Evolutionary conservation across 2,329 filamentous ascomycete species (phyloP), one percentile per base, ranked within the genome.

Genomic region (Venturia effusa): DNA sequence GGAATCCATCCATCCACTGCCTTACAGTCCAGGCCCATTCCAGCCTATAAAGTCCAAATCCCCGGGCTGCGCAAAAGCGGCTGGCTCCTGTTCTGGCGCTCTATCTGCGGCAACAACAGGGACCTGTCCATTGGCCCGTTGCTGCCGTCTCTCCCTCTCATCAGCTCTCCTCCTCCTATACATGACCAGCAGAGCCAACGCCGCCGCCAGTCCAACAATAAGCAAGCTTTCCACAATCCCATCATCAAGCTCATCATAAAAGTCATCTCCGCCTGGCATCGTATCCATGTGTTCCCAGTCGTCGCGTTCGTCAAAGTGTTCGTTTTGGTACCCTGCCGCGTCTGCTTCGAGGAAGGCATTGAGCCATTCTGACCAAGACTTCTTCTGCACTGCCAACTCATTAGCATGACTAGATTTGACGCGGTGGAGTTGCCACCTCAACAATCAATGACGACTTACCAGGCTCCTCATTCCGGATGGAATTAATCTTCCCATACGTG

Each of bases 401-500:
- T n/a, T n/a, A n/a, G n/a, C n/a, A n/a, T n/a, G n/a, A n/a, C n/a
- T n/a, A n/a, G n/a, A n/a, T n/a, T n/a, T n/a, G n/a, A n/a, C n/a
- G n/a, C n/a, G n/a, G n/a, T n/a, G n/a, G n/a, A n/a, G 22, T 48
- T 11, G 5, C 24, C 17, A n/a, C 17, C 57, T 22, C 32, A 61
- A 41, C 30, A 32, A 17, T 22, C 41, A 60, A 54, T 13, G 51
- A 40, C 64, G 10, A 62, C 84, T 79, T 83, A 93, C 90, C 83
- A 70, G 89, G 88, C 67, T 97, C 93, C 68, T 96, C 90, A 70
- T 90, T 88, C 27, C 30, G 51, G 61, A 97, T 97, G 19, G 89
- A 91, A 71, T 97, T 96, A 67, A 97, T 84, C 24, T 88, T 85
- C n/a, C 94, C 94, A 71, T 92, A 85, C 0, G 91, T 96, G 67